A percentile compares a stretch with the other conserved stretches of the same genome.
These are phyloP conservation scores for Rubroboletus satanas DNA, from an alignment of 768 basidiomycete genomes.

Conservation along the genomic window DNA sequence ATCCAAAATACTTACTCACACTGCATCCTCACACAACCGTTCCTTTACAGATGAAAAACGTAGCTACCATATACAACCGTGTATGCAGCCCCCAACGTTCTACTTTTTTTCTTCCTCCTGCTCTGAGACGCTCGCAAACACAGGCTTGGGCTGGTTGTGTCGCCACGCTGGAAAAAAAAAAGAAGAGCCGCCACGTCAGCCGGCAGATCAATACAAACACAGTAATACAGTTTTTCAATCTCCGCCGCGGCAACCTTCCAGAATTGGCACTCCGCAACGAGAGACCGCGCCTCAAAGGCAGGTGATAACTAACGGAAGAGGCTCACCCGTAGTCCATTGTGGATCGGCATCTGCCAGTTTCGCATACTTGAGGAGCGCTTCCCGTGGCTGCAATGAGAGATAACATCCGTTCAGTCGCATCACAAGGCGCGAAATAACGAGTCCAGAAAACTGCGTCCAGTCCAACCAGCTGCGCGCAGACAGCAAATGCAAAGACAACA, in stretches of 20 bases:
- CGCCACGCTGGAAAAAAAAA: slow-evolving; percentile 76
- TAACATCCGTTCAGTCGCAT: slow-evolving; percentile 24
- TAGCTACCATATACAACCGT: slow-evolving; percentile 3
- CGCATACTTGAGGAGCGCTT: slow-evolving; percentile 94
- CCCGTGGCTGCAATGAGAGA: slow-evolving; percentile 70
- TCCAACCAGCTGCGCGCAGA: neutral
- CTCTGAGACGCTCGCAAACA: slow-evolving; percentile 64
- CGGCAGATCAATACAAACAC: slow-evolving; percentile 32
- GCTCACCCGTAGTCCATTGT: slow-evolving; percentile 80
- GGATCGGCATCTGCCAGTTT: slow-evolving; percentile 71
- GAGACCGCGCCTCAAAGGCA: slow-evolving; percentile 8
- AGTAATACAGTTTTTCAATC: slow-evolving; percentile 29
- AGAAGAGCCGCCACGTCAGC: slow-evolving; percentile 58
- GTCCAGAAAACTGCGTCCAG: neutral
- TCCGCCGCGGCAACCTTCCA: slow-evolving; percentile 29
- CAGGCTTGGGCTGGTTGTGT: slow-evolving; percentile 79
- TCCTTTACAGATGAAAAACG: slow-evolving; percentile 6
- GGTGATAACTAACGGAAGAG: slow-evolving; percentile 9
- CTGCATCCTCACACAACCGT: slow-evolving; percentile 22
- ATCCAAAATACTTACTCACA: slow-evolving; percentile 40
- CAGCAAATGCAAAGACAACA: slow-evolving; percentile 11
- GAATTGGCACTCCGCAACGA: slow-evolving; percentile 31
- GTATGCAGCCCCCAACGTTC: slow-evolving; percentile 28
- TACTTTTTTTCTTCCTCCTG: slow-evolving; percentile 58
- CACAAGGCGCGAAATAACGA: slow-evolving; percentile 14